Evolutionary conservation across 306 rosid genomes (phyloP).

Genomic region (Carpinus viminea): DNA sequence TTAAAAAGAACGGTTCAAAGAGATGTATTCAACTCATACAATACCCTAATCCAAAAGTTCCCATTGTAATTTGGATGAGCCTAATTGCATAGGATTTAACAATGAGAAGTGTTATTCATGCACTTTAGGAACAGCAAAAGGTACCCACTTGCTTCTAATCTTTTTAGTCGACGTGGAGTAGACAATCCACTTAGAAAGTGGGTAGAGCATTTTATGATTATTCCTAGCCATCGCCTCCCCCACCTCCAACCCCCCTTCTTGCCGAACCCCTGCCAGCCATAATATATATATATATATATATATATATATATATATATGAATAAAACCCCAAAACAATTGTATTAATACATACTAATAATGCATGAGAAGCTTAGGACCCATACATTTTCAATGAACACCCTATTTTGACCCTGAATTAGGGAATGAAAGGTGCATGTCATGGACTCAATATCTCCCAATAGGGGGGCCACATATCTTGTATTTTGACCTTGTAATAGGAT

Average conservation of each 20-base stretch:
- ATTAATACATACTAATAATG: background rate
- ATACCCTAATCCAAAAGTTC: too few species aligned
- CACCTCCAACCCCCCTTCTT: background rate
- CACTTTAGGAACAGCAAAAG: constrained; percentile 14
- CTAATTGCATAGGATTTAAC: constrained; percentile 12
- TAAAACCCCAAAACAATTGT: background rate
- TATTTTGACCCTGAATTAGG: background rate
- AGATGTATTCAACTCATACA: too few species aligned
- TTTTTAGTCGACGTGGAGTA: constrained; percentile 14
- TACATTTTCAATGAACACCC: background rate
- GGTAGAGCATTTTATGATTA: constrained; percentile 27
- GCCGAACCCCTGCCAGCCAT: background rate
- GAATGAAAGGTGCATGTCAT: background rate
- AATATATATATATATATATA: too few species aligned
- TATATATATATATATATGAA: too few species aligned
- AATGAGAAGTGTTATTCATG: background rate
- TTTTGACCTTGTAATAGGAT: constrained; percentile 34
- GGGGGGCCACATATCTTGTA: constrained; percentile 7
- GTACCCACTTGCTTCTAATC: background rate
- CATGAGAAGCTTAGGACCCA: background rate
- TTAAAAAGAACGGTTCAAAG: background rate
- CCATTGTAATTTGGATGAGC: too few species aligned
- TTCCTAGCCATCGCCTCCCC: constrained; percentile 19
- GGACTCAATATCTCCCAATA: background rate
- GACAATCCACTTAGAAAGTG: constrained; percentile 39